Percentiles rank a stretch among this genome's conserved stretches.
Conservation (phyloP, 306 rosid genomes). For the Castanopsis chinensis region DNA sequence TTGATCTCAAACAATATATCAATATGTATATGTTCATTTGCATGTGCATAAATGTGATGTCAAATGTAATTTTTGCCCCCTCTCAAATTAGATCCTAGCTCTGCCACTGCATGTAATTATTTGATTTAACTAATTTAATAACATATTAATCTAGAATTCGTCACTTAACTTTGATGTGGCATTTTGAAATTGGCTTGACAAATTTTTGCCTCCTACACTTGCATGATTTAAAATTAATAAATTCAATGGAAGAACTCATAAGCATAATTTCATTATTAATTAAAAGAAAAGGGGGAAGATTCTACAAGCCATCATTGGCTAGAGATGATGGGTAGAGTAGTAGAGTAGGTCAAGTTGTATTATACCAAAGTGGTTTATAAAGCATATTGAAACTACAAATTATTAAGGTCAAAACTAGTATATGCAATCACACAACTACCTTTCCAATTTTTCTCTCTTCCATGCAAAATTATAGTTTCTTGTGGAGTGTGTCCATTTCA, state of each 20-base stretch:
- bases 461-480: constrained; percentile 61
- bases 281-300: background rate
- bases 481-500: constrained; percentile 64
- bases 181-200: too few relatives aligned
- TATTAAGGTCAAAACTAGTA: background rate
- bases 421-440: constrained; percentile 33
- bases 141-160: too few relatives aligned
- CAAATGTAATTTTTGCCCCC: too few relatives aligned
- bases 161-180: too few relatives aligned
- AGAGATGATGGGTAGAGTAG: too few relatives aligned
- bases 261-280: background rate
- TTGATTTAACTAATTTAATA: too few relatives aligned
- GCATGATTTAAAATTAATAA: constrained; percentile 24
- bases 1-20: too few relatives aligned
- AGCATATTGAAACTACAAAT: background rate
- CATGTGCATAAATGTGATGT: too few relatives aligned
- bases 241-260: background rate
- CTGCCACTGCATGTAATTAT: too few relatives aligned
- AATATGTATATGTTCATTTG: too few relatives aligned
- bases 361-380: background rate
- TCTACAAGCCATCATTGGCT: background rate
- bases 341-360: background rate
- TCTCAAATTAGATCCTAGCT: too few relatives aligned
- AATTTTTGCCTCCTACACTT: too few relatives aligned
- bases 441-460: constrained; percentile 59